These are phyloP conservation scores for Primulina eburnea DNA, from an alignment of 257 asterid genomes.

Conservation along the genomic window DNA sequence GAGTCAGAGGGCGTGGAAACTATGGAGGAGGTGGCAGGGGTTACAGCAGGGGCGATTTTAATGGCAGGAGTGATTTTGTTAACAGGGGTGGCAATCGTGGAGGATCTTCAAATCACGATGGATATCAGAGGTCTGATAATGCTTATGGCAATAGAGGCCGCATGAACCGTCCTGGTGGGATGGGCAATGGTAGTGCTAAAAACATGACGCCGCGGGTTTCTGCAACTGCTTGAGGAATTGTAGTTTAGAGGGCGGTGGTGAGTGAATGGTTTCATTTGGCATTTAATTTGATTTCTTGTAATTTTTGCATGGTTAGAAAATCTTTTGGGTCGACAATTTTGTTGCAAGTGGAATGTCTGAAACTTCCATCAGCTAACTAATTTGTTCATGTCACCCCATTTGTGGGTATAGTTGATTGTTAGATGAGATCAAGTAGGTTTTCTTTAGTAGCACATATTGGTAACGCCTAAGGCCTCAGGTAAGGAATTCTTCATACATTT, in stretches of 20 bases:
- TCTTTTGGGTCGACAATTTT: conserved; percentile 12
- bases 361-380: conserved; percentile 23
- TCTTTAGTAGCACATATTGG: conserved; percentile 17
- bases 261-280: conserved; percentile 27
- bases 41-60: conserved; percentile 57
- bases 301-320: conserved; percentile 16
- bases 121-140: conserved; percentile 55
- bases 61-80: conserved; percentile 53
- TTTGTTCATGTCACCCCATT: conserved; percentile 28
- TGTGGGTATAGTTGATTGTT: conserved; percentile 37
- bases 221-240: conserved; percentile 54
- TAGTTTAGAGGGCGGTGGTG: conserved; percentile 25
- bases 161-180: conserved; percentile 44
- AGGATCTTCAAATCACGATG: conserved; percentile 54
- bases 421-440: conserved; percentile 32
- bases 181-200: conserved; percentile 51
- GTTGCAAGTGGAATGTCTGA: not conserved
- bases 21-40: conserved; percentile 59
- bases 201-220: conserved; percentile 48
- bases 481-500: conserved; percentile 15
- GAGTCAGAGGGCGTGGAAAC: conserved; percentile 53
- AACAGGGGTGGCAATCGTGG: conserved; percentile 64
- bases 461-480: conserved; percentile 11
- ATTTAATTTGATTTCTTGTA: conserved; percentile 21
- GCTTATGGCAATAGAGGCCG: conserved; percentile 40